phyloP scores from a whole-genome alignment of 2,329 filamentous ascomycete genomes.

The Colletotrichum eleusines region DNA sequence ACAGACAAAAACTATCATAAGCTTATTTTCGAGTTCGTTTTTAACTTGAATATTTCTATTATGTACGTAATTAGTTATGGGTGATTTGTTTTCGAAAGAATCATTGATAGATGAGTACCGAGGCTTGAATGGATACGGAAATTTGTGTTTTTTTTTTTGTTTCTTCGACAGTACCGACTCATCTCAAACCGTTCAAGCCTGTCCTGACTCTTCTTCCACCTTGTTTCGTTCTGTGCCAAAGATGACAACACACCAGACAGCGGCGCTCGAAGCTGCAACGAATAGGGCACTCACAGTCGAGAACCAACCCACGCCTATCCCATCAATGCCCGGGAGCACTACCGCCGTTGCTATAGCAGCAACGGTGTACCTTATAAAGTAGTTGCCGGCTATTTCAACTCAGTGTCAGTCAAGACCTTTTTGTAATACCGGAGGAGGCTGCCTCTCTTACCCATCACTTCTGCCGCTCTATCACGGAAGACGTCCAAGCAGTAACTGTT shows the following conservation, averaged over 20 bases:
- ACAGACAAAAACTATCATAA: background rate
- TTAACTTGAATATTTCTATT: background rate
- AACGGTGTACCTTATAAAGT: constrained; percentile 81
- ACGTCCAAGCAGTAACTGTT: constrained; percentile 64
- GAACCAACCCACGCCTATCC: constrained; percentile 85
- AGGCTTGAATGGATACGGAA: background rate
- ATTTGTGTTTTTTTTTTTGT: too few species aligned
- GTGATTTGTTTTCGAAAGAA: too few species aligned
- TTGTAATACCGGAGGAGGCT: too few species aligned
- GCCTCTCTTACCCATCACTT: constrained; percentile 33
- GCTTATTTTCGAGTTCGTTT: background rate
- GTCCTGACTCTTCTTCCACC: constrained; percentile 11
- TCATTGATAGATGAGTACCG: background rate
- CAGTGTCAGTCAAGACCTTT: background rate
- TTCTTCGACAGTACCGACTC: background rate
- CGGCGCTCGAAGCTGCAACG: constrained; percentile 24
- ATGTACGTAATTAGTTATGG: background rate
- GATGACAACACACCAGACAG: constrained; percentile 33
- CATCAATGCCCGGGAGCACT: constrained; percentile 78
- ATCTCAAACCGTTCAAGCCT: background rate
- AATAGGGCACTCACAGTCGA: constrained; percentile 68
- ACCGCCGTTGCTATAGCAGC: constrained; percentile 77
- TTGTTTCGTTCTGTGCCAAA: constrained; percentile 21
- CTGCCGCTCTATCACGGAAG: constrained; percentile 37
- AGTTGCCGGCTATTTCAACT: constrained; percentile 74